phyloP scores from a whole-genome alignment of 2,329 filamentous ascomycete genomes.

The Neofusicoccum kwambonambiense region DNA sequence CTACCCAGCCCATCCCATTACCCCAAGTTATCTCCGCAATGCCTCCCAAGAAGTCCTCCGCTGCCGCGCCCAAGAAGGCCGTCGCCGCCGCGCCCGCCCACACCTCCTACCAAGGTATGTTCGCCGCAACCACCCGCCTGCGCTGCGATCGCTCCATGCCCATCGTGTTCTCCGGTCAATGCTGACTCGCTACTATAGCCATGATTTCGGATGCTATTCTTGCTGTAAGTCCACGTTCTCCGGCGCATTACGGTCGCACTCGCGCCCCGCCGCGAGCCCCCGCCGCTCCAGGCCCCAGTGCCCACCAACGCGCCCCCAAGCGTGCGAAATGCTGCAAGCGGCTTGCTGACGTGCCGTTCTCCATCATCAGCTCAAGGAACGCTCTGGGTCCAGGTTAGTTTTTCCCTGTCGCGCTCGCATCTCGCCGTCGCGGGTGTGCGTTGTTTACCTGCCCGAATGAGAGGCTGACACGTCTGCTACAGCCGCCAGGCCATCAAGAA shows the following conservation, averaged over 20 bases:
- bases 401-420: conserved; percentile 26
- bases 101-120: conserved; percentile 65
- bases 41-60: conserved; percentile 64
- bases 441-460: conserved; percentile 24
- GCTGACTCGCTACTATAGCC: conserved; percentile 57
- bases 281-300: conserved; percentile 31
- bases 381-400: conserved; percentile 67
- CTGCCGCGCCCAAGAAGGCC: conserved; percentile 59
- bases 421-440: conserved; percentile 27
- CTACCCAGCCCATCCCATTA: conserved; percentile 24
- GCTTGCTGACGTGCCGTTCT: conserved; percentile 50
- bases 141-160: conserved; percentile 37
- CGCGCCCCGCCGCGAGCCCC: conserved; percentile 23
- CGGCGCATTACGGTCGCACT: conserved; percentile 48
- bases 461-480: conserved; percentile 35
- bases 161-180: conserved; percentile 52
- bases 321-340: conserved; percentile 16
- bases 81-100: conserved; percentile 54
- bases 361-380: conserved; percentile 63
- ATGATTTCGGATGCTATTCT: conserved; percentile 73
- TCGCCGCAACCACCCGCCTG: conserved; percentile 45
- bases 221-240: conserved; percentile 61
- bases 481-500: conserved; percentile 74
- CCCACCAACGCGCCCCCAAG: conserved; percentile 25
- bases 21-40: conserved; percentile 44